Evolutionary conservation across 2,329 filamentous ascomycete species (phyloP).

Genomic region (Xylaria multiplex): DNA sequence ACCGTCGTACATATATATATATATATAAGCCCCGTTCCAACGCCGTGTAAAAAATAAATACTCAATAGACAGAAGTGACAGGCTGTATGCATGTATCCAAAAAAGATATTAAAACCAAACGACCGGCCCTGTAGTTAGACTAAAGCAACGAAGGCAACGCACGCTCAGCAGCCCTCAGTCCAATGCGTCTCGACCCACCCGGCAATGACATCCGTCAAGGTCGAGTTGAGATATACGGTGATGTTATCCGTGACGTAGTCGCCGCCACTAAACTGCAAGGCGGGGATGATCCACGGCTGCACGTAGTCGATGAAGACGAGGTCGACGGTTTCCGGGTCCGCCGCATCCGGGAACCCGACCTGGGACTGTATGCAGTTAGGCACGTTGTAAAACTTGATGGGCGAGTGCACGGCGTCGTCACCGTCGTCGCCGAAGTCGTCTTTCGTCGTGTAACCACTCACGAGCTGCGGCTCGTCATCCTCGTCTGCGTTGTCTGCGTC

Average conservation of each 20-base stretch:
- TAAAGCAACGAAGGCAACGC: not conserved
- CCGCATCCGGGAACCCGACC: constrained; percentile 66
- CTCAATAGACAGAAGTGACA: not conserved
- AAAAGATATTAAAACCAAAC: too few relatives aligned
- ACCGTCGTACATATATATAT: not conserved
- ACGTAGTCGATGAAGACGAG: constrained; percentile 93
- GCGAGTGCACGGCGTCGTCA: constrained; percentile 86
- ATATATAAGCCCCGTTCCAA: not conserved
- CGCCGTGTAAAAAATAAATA: not conserved
- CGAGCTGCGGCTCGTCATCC: constrained; percentile 43
- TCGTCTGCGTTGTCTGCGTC: constrained; percentile 32
- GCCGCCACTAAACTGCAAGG: constrained; percentile 70
- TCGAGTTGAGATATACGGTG: constrained; percentile 62
- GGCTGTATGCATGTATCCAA: not conserved
- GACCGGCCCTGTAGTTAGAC: not conserved
- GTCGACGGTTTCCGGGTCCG: constrained; percentile 78
- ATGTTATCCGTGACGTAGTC: constrained; percentile 62
- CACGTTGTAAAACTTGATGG: constrained; percentile 77
- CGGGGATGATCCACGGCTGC: constrained; percentile 80
- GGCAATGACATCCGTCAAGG: constrained; percentile 65
- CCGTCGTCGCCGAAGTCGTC: constrained; percentile 87
- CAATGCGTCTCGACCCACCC: constrained; percentile 70
- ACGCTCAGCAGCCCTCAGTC: constrained; percentile 56
- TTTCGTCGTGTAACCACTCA: constrained; percentile 82
- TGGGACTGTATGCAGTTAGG: constrained; percentile 85